Conservation (phyloP, 1,284 basidiomycete genomes). For the Flammula alnicola region DNA sequence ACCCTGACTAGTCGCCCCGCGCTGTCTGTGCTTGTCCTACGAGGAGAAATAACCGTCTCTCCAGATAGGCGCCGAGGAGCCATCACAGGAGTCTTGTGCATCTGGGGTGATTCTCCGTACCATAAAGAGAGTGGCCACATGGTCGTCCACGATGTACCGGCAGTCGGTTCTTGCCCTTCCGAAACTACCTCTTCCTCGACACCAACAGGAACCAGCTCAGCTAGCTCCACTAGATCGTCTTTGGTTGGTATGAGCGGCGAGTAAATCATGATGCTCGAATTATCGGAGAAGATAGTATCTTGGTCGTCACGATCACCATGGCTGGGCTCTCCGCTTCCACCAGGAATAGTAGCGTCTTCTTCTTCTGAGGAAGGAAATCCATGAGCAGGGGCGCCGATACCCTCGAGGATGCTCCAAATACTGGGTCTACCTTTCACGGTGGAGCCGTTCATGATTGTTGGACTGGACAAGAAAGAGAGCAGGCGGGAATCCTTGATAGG, state of each 20-base stretch:
- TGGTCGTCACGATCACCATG: constrained; percentile 33
- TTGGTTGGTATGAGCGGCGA: constrained; percentile 64
- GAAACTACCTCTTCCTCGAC: constrained; percentile 20
- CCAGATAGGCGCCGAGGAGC: constrained; percentile 12
- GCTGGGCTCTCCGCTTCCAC: constrained; percentile 17
- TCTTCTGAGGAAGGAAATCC: constrained; percentile 10
- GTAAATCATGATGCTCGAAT: constrained; percentile 72
- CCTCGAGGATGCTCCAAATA: constrained; percentile 61
- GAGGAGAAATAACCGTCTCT: constrained; percentile 19
- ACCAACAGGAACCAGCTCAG: constrained; percentile 59
- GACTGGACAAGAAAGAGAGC: constrained; percentile 51
- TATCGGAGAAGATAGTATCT: constrained; percentile 39
- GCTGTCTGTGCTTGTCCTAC: constrained; percentile 13
- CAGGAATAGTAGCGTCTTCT: neutral
- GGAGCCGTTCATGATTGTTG: constrained; percentile 58
- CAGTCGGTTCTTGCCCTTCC: constrained; percentile 13
- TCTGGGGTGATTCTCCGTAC: constrained; percentile 10
- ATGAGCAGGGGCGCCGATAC: constrained; percentile 40
- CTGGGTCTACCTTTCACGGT: constrained; percentile 44
- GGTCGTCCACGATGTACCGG: constrained; percentile 29
- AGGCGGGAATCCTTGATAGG: constrained; percentile 45
- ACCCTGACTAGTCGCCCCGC: constrained; percentile 17
- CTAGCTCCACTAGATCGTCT: constrained; percentile 67
- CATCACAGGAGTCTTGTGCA: neutral
- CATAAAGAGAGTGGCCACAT: constrained; percentile 35